A percentile compares a stretch with the other conserved stretches of the same genome.
Conservation (phyloP, 2,329 filamentous ascomycete genomes). For the Stemphylium beticola region DNA sequence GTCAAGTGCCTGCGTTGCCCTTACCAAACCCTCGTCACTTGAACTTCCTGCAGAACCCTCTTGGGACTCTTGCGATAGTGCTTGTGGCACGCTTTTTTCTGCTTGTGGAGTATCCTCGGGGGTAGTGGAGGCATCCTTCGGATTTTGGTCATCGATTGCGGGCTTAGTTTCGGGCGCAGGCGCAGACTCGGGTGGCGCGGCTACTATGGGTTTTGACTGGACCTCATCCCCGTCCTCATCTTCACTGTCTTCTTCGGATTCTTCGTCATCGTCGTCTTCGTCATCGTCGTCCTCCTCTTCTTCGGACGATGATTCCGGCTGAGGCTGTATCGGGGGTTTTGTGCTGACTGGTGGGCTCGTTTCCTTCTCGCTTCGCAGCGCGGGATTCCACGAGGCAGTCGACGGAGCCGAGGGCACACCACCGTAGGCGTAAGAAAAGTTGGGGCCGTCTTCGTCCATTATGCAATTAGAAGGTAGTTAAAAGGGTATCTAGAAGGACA, state of each 20-base stretch:
- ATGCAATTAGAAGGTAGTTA: conserved; percentile 32
- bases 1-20: conserved; percentile 28
- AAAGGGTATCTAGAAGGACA: conserved; percentile 48
- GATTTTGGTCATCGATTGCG: conserved; percentile 7
- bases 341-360: conserved; percentile 12
- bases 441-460: conserved; percentile 48
- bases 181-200: conserved; percentile 1
- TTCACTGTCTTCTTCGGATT: conserved; percentile 24
- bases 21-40: conserved; percentile 20
- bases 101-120: conserved; percentile 36
- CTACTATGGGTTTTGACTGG: conserved; percentile 9
- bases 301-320: conserved; percentile 23
- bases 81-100: conserved; percentile 38
- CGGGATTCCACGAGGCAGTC: conserved; percentile 61
- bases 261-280: conserved; percentile 14
- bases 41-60: conserved; percentile 6
- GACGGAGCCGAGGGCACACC: conserved; percentile 27
- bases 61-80: conserved; percentile 12
- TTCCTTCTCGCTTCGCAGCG: conserved; percentile 55
- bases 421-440: conserved; percentile 50
- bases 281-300: conserved; percentile 25
- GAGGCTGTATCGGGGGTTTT: conserved; percentile 18
- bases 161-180: conserved; percentile 11
- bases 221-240: conserved; percentile 14
- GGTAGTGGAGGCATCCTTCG: conserved; percentile 12